A percentile compares a stretch with the other conserved stretches of the same genome.
Conservation (phyloP, 805 yeast species). For the Ogataea trehaloabstinens region DNA sequence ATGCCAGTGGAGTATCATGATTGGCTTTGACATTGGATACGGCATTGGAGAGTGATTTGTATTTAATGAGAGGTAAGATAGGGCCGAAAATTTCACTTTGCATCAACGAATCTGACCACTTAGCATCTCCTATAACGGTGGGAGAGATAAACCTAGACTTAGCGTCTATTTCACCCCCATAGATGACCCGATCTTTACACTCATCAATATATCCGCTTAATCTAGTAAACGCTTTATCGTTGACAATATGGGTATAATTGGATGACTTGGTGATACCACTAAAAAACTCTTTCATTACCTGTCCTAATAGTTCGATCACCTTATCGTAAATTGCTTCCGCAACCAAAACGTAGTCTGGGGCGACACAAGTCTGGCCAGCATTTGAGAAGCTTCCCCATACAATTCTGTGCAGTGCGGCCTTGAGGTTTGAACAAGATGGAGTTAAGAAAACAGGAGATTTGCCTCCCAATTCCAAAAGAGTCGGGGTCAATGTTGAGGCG, state of each 20-base stretch:
- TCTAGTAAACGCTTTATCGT: conserved; percentile 50
- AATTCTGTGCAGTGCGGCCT: conserved; percentile 45
- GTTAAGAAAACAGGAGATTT: conserved; percentile 82
- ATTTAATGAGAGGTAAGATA: conserved; percentile 68
- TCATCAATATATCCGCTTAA: conserved; percentile 40
- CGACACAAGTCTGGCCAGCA: conserved; percentile 89
- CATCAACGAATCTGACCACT: conserved; percentile 71
- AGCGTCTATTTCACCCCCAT: conserved; percentile 40
- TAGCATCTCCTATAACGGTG: conserved; percentile 63
- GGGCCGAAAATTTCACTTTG: conserved; percentile 82
- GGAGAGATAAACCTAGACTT: conserved; percentile 60
- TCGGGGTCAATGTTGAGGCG: conserved; percentile 81
- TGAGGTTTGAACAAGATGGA: conserved; percentile 43
- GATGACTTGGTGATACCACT: conserved; percentile 35
- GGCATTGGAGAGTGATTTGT: conserved; percentile 43
- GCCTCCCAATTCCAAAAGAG: conserved; percentile 84
- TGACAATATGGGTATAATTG: conserved; percentile 61
- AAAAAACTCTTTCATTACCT: conserved; percentile 44
- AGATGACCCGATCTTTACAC: conserved; percentile 53
- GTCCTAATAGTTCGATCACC: conserved; percentile 44
- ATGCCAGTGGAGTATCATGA: conserved; percentile 82
- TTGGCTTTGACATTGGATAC: conserved; percentile 41
- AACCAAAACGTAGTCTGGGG: conserved; percentile 80
- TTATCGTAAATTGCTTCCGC: conserved; percentile 55
- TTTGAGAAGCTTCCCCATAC: conserved; percentile 78